These are phyloP conservation scores for Trametes punicea DNA, from an alignment of 768 basidiomycete species.

Conservation along the genomic window DNA sequence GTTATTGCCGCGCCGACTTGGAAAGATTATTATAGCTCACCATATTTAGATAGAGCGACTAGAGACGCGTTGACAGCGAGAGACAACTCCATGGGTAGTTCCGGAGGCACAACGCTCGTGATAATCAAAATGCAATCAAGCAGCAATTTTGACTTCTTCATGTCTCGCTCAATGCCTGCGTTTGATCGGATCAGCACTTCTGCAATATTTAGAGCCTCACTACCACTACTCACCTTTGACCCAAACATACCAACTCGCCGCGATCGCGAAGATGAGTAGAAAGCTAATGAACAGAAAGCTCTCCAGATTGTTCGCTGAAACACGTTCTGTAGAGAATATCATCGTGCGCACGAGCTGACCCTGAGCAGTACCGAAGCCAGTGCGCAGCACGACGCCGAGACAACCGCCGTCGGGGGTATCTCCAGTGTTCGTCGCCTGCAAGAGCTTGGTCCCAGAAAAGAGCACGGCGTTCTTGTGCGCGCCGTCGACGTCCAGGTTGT, in stretches of 20 bases:
- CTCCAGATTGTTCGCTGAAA: conserved; percentile 94
- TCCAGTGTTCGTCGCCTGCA: conserved; percentile 71
- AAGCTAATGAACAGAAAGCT: conserved; percentile 98
- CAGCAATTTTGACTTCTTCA: conserved; percentile 93
- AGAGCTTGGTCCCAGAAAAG: conserved; percentile 95
- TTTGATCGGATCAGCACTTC: neutral
- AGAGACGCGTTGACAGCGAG: conserved; percentile 94
- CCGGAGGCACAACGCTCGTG: conserved; percentile 96
- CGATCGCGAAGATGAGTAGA: conserved; percentile 94
- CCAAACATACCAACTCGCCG: conserved; percentile 99
- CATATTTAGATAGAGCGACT: conserved; percentile 89
- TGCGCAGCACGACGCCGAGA: conserved; percentile 87
- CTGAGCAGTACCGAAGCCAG: conserved; percentile 96
- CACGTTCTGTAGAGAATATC: conserved; percentile 97
- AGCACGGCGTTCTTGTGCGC: conserved; percentile 84
- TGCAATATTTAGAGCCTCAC: neutral
- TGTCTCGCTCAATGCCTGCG: conserved; percentile 81
- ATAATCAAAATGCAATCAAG: conserved; percentile 96
- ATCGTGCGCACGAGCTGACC: conserved; percentile 97
- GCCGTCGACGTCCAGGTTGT: conserved; percentile 81
- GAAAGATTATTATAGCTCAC: no score
- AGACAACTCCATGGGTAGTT: conserved; percentile 96
- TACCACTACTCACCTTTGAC: conserved; percentile 66
- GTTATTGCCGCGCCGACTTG: neutral
- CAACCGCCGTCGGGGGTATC: conserved; percentile 90